Percentiles rank a stretch among this genome's conserved stretches.
These are phyloP conservation scores for Setaria viridis DNA, from an alignment of 202 grass and related monocot species.

Conservation along the genomic window DNA sequence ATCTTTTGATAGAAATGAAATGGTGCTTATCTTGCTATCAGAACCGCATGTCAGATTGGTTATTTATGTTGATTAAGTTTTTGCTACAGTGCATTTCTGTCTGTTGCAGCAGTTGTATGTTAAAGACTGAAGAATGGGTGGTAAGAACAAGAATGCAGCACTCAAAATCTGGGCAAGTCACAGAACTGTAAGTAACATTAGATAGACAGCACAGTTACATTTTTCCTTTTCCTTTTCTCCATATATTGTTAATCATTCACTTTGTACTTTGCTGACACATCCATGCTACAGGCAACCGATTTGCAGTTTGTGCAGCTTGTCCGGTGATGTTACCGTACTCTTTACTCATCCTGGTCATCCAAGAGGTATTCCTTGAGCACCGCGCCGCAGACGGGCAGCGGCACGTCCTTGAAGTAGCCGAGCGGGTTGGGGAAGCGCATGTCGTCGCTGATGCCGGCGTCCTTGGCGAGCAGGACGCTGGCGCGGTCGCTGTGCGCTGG, in stretches of 20 bases:
- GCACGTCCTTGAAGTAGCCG: constrained; percentile 68
- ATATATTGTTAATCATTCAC: constrained; percentile 1
- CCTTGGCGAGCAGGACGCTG: constrained; percentile 52
- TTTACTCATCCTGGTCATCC: constrained; percentile 45
- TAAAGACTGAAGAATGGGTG: background rate
- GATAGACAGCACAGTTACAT: constrained; percentile 34
- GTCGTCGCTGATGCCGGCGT: constrained; percentile 59
- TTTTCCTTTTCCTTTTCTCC: constrained; percentile 32
- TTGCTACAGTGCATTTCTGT: background rate
- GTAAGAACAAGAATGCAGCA: constrained; percentile 16
- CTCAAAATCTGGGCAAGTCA: constrained; percentile 31
- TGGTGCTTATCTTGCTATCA: constrained; percentile 23
- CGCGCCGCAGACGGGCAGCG: constrained; percentile 50
- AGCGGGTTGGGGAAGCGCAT: constrained; percentile 64
- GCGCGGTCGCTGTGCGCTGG: constrained; percentile 50
- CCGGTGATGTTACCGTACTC: background rate
- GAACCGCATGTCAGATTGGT: constrained; percentile 6
- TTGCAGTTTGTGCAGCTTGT: constrained; percentile 16
- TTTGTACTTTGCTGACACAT: constrained; percentile 22
- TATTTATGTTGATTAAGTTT: constrained; percentile 1
- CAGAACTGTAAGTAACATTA: constrained; percentile 41
- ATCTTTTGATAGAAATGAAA: constrained; percentile 44
- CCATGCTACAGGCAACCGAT: constrained; percentile 38
- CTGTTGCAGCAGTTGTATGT: background rate
- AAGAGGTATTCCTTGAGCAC: constrained; percentile 57